Base-by-base conservation (phyloP, 495 filamentous ascomycete species). In the Penicillium coprophilum region DNA sequence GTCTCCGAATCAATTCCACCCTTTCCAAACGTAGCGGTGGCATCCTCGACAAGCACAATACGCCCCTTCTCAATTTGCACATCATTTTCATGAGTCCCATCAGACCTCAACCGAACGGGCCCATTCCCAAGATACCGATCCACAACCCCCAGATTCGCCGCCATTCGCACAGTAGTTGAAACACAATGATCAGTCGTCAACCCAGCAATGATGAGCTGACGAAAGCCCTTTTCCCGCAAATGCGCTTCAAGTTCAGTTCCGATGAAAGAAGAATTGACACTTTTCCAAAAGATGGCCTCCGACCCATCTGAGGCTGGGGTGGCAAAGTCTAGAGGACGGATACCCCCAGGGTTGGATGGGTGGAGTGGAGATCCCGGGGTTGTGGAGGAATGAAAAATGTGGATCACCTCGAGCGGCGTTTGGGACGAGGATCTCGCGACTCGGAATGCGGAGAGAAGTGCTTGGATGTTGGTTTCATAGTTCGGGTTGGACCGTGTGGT, bases 111-210 rank as follows among this genome's bases (percentile, higher is more conserved):
- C 40, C 48, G 41, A 1, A 66, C 52, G 7, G 62, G 62, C 0
- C 56, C 61, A 13, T 53, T 53, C 10, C 55, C 64, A 7, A 56
- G 23, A 40, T 61, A 57, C 20, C 68, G 64, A 59, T 71, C 68
- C 21, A 77, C 75, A 19, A 81, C 76, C 2, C 72, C 67, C 43
- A 80, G 44, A 56, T 82, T 80, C 12, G 69, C 71, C 4, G 78
- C 77, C 74, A 81, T 79, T 19, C 79, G 71, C 10, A 73, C 66
- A 4, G 78, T 77, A 6, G 77, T 82, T 47, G 74, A 77, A 23
- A 81, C 76, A 41, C 78, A 82, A 49, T 80, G 78, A 63, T 80
- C 78, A 31, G 77, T 80, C 0, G 76, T 79, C 49, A 81, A 56
- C 1, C 78, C 77, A 10, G 70, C 66, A 46, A 80, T 51, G 36